These are phyloP conservation scores for Nadsonia commutata DNA, from an alignment of 1,139 yeast species.

Conservation along the genomic window DNA sequence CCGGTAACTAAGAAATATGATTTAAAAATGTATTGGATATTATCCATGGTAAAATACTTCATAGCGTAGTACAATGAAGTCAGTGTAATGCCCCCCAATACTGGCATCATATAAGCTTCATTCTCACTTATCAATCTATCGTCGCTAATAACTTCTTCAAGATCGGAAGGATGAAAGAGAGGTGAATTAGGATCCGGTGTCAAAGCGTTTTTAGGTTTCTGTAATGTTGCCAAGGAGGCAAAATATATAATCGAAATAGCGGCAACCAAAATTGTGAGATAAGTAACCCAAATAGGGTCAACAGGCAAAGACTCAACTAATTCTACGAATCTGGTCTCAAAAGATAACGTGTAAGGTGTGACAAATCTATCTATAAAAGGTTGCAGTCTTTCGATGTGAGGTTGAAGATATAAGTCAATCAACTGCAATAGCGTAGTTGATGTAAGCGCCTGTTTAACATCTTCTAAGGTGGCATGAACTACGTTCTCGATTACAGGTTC, in stretches of 20 bases:
- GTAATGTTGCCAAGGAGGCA: conserved; percentile 30
- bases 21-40: conserved; percentile 21
- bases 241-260: conserved; percentile 25
- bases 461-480: not conserved
- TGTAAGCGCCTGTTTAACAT: not conserved
- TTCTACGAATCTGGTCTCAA: not conserved
- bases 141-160: conserved; percentile 17
- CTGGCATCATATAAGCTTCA: conserved; percentile 29
- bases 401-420: not conserved
- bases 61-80: conserved; percentile 26
- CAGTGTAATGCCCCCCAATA: conserved; percentile 27
- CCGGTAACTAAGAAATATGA: conserved; percentile 23
- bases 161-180: conserved; percentile 34
- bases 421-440: not conserved
- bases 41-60: conserved; percentile 20
- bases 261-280: conserved; percentile 11
- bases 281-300: conserved; percentile 12
- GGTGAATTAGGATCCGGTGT: conserved; percentile 28
- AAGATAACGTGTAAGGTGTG: not conserved
- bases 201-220: conserved; percentile 31
- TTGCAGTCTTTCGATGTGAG: not conserved
- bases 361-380: not conserved
- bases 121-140: conserved; percentile 6
- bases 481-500: not conserved
- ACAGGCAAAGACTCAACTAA: not conserved